Base-by-base conservation (phyloP, 2,329 filamentous ascomycete genomes). In the Alternaria sp. region DNA sequence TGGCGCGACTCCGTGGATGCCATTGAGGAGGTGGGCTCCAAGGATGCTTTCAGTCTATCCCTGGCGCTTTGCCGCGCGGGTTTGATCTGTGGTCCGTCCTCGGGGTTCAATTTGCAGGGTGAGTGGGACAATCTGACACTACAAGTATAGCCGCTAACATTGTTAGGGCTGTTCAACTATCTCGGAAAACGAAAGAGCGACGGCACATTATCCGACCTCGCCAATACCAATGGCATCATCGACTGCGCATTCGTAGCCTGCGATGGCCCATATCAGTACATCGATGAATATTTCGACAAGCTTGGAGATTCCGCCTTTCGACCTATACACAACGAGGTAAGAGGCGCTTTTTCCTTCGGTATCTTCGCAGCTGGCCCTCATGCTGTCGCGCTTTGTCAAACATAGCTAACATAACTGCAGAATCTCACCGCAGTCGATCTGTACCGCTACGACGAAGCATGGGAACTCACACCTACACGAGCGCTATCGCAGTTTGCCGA, bases 181-280 rank as follows among this genome's bases (percentile, higher is more conserved):
- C 50, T 72, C 2, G 49, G 14, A 10, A 69, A 63, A 26, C 58
- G 57, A 5, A 72, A 72, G 30, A 45, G 45, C 2, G 60, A 62
- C 12, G 68, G 67, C 5, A 69, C 60, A 2, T 37, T 72, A 10
- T 58, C 55, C 1, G 59, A 64, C 3, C 63, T 72, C 3, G 60
- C 63, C 10, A 61, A 55, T 1, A 33, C 56, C 4, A 55, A 68
- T 5, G 68, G 68, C 0, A 20, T 67, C 23, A 54, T 71, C 28
- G 60, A 68, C 12, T 72, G 70, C 37, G 70, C 61, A 0, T 90
- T 90, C 72, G 74, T 89, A 4, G 90, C 87, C 76, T 89, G 87
- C 61, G 88, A 90, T 60, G 66, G 90, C 25, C 88, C 88, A 0
- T 89, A 90, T 66, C 87, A 89, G 71, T 89, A 89, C 63, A 83